These are phyloP conservation scores for Fusarium redolens DNA, from an alignment of 2,329 filamentous ascomycete species.

Conservation along the genomic window DNA sequence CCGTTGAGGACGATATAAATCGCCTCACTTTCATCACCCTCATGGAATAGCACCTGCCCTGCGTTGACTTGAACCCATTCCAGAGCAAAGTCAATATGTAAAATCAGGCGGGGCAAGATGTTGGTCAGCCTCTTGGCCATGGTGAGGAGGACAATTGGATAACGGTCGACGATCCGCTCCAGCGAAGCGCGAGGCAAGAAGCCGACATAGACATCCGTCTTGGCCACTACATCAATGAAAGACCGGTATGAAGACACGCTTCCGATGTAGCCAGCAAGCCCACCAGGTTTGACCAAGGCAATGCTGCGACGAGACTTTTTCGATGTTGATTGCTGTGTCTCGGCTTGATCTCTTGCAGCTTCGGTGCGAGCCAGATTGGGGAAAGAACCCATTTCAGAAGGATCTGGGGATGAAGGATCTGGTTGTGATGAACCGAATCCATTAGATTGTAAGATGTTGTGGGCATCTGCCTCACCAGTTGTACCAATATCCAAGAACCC, in stretches of 20 bases:
- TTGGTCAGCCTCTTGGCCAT: constrained; percentile 96
- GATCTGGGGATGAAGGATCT: constrained; percentile 33
- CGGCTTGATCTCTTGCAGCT: constrained; percentile 46
- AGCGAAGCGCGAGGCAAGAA: constrained; percentile 88
- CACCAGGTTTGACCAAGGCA: constrained; percentile 93
- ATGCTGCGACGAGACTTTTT: constrained; percentile 72
- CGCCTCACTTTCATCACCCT: constrained; percentile 94
- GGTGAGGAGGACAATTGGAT: constrained; percentile 91
- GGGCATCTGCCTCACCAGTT: constrained; percentile 57
- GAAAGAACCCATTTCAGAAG: constrained; percentile 44
- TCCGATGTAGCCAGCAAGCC: constrained; percentile 92
- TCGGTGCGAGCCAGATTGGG: constrained; percentile 44
- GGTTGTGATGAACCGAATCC: constrained; percentile 38
- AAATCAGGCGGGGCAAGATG: constrained; percentile 85
- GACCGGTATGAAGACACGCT: constrained; percentile 95
- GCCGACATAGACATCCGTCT: constrained; percentile 98
- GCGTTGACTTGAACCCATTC: constrained; percentile 99
- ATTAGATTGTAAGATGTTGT: constrained; percentile 49
- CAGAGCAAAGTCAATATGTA: constrained; percentile 97
- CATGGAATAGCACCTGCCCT: constrained; percentile 93
- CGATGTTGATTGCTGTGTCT: constrained; percentile 59
- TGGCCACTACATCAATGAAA: constrained; percentile 95
- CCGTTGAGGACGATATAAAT: constrained; percentile 99
- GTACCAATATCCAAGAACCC: constrained; percentile 95
- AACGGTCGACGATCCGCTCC: constrained; percentile 91